Base-by-base conservation (phyloP, 306 rosid genomes). In the Dryas alaskensis region DNA sequence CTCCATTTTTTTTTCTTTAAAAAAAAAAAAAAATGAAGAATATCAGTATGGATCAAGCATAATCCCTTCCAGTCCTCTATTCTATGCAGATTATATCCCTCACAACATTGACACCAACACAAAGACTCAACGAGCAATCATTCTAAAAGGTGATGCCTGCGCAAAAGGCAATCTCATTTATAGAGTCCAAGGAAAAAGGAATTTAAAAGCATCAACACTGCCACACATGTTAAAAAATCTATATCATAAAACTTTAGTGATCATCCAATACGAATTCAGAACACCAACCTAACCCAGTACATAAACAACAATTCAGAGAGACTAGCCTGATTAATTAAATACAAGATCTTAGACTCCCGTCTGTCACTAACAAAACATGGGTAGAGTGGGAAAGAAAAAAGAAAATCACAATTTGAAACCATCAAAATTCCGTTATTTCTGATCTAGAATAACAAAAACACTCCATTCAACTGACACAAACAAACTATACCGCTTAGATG, bases 1-100 rank as follows among this genome's bases (percentile, higher is more conserved):
- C 71, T 92, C 99, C 99, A 95, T 95, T 80, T 79, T 62, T 66
- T 40, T 16, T 10, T 31, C 37, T 47, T 22, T 8, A 4, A 46
- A 39, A 46, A 19, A 53, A 16, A 31, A 44, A 7, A 70, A 45
- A 51, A 8, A 70, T 55, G 27, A 75, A 66, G 61, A 49, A 73
- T 75, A 70, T 66, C 63, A 48, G 71, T 69, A 74, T 73, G 73
- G 60, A 42, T 67, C 76, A 68, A 51, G 79, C 70, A 48, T 58
- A 78, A 68, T 64, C 68, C 53, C 43, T 70, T 72, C 74, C 48
- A 10, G 31, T 42, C 74, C 72, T 69, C 60, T 69, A 69, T 39
- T 46, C 17, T 69, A 46, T 58, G 54, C 57, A 75, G 63, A 68
- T 63, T 64, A 63, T 65, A 73, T 57, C 3, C 50, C 65, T 54